Evolutionary conservation across 1,139 yeast species (phyloP).

Genomic region (Trichomonascaceae sp.): DNA sequence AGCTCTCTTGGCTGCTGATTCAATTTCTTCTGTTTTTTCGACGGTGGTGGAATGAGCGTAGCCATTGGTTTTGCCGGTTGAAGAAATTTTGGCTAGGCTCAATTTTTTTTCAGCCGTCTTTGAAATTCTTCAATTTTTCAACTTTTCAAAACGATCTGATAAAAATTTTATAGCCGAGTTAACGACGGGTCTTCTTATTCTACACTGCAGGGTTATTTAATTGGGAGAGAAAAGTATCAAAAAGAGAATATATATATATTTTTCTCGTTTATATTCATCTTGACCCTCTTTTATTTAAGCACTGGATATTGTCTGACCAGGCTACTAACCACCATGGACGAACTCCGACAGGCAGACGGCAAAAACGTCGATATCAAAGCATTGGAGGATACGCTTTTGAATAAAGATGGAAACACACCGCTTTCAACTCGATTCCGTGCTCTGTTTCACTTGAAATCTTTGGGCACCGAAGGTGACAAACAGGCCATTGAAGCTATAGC

Average conservation of each 20-base stretch:
- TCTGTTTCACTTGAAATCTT: slow-evolving; percentile 77
- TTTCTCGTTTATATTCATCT: neutral
- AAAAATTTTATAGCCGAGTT: neutral
- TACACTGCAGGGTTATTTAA: neutral
- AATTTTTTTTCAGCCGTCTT: slow-evolving; percentile 3
- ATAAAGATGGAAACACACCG: slow-evolving; percentile 50
- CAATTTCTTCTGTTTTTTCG: slow-evolving; percentile 78
- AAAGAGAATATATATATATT: neutral
- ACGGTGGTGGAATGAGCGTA: slow-evolving; percentile 87
- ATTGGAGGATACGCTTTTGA: slow-evolving; percentile 28
- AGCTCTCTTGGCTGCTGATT: slow-evolving; percentile 80
- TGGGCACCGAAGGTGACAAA: slow-evolving; percentile 58
- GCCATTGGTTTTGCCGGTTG: slow-evolving; percentile 51
- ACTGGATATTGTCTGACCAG: neutral
- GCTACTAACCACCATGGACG: slow-evolving; percentile 28
- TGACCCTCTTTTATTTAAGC: neutral
- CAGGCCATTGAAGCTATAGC: slow-evolving; percentile 83
- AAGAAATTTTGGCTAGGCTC: slow-evolving; percentile 7
- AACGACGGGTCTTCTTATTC: neutral
- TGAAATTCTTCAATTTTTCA: neutral
- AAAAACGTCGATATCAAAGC: slow-evolving; percentile 23
- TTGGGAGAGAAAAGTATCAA: neutral
- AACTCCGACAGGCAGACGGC: slow-evolving; percentile 34
- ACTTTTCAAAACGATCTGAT: neutral
- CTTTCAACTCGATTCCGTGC: slow-evolving; percentile 90